These are phyloP conservation scores for Phylloporus sp. DNA, from an alignment of 768 basidiomycete genomes.

Conservation along the genomic window DNA sequence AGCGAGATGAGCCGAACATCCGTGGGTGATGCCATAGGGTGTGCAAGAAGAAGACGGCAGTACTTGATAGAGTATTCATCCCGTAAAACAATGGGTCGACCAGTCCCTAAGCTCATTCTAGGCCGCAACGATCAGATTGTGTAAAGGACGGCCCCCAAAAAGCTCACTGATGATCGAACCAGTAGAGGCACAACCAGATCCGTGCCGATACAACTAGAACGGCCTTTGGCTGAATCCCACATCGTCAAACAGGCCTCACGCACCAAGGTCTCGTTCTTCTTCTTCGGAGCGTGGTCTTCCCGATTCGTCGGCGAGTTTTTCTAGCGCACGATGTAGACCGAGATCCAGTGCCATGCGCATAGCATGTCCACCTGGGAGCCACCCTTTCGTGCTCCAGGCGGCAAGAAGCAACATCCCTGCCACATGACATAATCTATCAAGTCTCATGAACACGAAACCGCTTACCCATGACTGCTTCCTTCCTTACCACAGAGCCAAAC, in stretches of 20 bases:
- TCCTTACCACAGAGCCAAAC: conserved; percentile 89
- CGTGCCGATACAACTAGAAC: conserved; percentile 79
- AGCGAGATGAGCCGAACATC: conserved; percentile 85
- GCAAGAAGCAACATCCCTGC: conserved; percentile 87
- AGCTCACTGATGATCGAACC: conserved; percentile 92
- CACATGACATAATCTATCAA: background rate
- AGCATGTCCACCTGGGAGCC: conserved; percentile 93
- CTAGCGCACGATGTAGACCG: conserved; percentile 86
- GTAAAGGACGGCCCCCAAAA: background rate
- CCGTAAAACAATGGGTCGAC: conserved; percentile 83
- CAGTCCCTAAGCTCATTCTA: conserved; percentile 90
- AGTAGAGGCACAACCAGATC: conserved; percentile 92
- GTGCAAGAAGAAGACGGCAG: conserved; percentile 74
- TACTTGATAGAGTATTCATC: conserved; percentile 86
- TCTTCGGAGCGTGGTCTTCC: conserved; percentile 67
- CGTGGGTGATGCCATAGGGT: conserved; percentile 85
- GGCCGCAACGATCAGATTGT: conserved; percentile 11
- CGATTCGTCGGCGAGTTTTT: conserved; percentile 78
- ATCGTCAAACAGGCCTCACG: conserved; percentile 11
- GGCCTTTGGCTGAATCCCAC: conserved; percentile 2
- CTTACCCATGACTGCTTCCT: conserved; percentile 90
- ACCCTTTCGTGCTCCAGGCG: conserved; percentile 92
- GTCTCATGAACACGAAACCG: conserved; percentile 10
- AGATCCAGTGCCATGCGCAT: conserved; percentile 96
- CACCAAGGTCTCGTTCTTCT: conserved; percentile 84